These are phyloP conservation scores for Lactarius tabidus DNA, from an alignment of 768 basidiomycete genomes.

Conservation along the genomic window DNA sequence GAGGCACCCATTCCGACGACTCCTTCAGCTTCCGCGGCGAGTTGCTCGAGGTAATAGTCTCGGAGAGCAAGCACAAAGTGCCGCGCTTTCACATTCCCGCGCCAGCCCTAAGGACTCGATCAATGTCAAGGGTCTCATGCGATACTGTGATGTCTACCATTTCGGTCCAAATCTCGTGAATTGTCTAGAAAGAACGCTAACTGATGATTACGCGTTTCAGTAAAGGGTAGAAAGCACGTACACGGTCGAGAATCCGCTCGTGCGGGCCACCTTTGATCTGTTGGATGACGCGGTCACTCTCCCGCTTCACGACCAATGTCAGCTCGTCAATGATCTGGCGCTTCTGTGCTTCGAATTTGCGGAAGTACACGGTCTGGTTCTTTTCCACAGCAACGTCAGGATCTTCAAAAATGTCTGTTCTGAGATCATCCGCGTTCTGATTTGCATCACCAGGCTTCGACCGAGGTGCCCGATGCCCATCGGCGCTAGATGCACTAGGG, in stretches of 20 bases:
- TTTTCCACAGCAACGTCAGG: conserved; percentile 26
- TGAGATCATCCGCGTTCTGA: background rate
- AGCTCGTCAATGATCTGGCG: conserved; percentile 18
- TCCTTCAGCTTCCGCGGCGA: background rate
- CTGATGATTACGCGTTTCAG: background rate
- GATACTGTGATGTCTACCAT: conserved; percentile 23
- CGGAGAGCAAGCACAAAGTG: conserved; percentile 30
- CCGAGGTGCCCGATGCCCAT: background rate
- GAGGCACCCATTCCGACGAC: background rate
- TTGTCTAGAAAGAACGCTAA: background rate
- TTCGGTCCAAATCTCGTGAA: conserved; percentile 26
- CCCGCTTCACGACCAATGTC: conserved; percentile 25
- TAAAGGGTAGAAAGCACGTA: background rate
- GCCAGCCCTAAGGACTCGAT: conserved; percentile 21
- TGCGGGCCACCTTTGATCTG: conserved; percentile 29
- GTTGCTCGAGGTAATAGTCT: conserved; percentile 32
- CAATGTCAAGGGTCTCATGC: background rate
- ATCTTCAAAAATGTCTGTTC: conserved; percentile 27
- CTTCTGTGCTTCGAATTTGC: conserved; percentile 28
- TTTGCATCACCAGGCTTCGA: background rate
- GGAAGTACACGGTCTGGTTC: conserved; percentile 24
- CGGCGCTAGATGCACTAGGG: background rate
- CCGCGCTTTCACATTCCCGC: conserved; percentile 22
- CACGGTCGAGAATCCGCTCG: conserved; percentile 13
- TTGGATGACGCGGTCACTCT: conserved; percentile 22